phyloP scores from a whole-genome alignment of 2,329 filamentous ascomycete genomes.

The Cryphonectria carpinicola region DNA sequence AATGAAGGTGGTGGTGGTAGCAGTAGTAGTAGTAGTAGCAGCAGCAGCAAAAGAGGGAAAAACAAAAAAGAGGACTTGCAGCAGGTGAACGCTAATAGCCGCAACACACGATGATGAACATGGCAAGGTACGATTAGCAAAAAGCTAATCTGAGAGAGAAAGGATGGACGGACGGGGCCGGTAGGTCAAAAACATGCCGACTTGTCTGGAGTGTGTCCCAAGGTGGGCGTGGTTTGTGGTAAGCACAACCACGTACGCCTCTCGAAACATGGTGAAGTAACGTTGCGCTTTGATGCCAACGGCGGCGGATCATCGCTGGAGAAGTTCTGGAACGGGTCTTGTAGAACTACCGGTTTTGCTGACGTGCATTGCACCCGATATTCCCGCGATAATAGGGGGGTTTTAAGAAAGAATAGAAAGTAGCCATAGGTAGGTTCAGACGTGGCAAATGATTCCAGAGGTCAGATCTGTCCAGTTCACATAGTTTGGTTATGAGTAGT shows the following conservation, averaged over 20 bases:
- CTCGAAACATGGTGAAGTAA: conserved; percentile 13
- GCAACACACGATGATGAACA: neutral
- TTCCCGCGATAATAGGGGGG: neutral
- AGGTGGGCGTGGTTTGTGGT: conserved; percentile 4
- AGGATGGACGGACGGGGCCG: neutral
- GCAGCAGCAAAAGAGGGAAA: neutral
- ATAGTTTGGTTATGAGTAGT: neutral
- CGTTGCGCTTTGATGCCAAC: conserved; percentile 11
- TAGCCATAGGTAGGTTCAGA: neutral
- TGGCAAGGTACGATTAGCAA: neutral
- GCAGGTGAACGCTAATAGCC: neutral
- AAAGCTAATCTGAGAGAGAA: neutral
- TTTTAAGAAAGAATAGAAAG: neutral
- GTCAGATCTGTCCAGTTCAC: neutral
- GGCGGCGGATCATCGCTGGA: conserved; percentile 1
- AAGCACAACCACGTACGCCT: neutral
- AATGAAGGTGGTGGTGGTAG: neutral
- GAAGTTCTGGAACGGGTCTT: neutral
- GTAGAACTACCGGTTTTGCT: neutral
- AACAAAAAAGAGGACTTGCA: neutral
- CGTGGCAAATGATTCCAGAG: neutral
- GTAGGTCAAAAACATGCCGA: neutral
- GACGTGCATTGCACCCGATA: neutral
- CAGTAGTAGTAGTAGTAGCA: neutral
- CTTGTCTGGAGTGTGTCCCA: neutral